These are phyloP conservation scores for Isochrysis galbana DNA, from an alignment of 78 protist species.

Conservation along the genomic window DNA sequence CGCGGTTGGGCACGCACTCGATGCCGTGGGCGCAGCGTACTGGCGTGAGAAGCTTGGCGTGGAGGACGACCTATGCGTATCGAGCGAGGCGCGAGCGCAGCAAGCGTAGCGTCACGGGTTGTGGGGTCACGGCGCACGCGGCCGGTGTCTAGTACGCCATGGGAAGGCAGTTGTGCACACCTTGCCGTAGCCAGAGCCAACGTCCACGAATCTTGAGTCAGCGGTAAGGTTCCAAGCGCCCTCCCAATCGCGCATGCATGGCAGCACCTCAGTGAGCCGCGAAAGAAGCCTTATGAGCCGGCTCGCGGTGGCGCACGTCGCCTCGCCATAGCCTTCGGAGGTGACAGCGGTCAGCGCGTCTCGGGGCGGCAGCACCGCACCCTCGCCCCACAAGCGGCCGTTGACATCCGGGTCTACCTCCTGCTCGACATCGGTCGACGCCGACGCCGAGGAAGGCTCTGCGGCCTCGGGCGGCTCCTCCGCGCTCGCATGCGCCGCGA, in stretches of 20 bases:
- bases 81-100: too few species aligned
- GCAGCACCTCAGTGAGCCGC: neutral
- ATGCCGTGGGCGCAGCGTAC: neutral
- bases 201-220: neutral
- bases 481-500: neutral
- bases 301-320: neutral
- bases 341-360: neutral
- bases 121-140: too few species aligned
- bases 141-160: too few species aligned
- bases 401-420: too few species aligned
- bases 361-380: neutral
- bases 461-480: too few species aligned
- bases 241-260: neutral
- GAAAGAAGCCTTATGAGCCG: neutral
- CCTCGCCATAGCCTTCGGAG: constrained; percentile 11
- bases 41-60: neutral
- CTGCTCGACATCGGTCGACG: neutral
- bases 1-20: neutral
- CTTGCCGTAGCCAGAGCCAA: neutral
- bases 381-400: neutral
- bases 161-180: too few species aligned
- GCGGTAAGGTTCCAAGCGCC: neutral
- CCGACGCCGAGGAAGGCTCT: too few species aligned
- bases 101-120: too few species aligned
- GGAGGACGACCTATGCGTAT: constrained; percentile 9